A percentile compares a stretch with the other conserved stretches of the same genome.
These are phyloP conservation scores for Lathyrus tuberosus DNA, from an alignment of 306 rosid genomes.

Conservation along the genomic window DNA sequence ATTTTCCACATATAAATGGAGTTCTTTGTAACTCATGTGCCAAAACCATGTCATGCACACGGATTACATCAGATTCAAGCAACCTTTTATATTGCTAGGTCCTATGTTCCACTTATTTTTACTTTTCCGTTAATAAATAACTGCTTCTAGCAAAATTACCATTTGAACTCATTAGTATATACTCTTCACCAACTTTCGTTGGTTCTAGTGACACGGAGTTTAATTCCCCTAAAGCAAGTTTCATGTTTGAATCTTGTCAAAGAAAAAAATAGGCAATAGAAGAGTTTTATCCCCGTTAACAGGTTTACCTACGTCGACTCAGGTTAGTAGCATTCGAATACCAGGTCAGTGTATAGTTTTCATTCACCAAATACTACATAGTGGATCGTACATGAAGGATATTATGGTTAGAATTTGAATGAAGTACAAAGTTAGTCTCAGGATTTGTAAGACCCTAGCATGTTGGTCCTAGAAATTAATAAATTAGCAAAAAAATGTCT, in stretches of 20 bases:
- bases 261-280: not conserved
- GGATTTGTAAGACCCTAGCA: not conserved
- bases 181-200: not conserved
- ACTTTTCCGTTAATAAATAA: constrained; percentile 1
- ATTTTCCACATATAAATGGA: constrained; percentile 15
- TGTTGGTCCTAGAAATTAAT: not conserved
- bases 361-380: constrained; percentile 5
- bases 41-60: constrained; percentile 17
- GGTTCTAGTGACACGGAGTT: not conserved
- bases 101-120: constrained; percentile 4
- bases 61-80: not conserved
- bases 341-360: not conserved
- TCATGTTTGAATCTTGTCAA: not conserved
- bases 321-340: not conserved
- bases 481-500: not conserved
- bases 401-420: not conserved
- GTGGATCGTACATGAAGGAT: too few species aligned
- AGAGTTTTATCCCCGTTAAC: not conserved
- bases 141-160: constrained; percentile 21
- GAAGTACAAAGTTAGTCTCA: not conserved
- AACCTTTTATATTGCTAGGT: not conserved
- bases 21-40: constrained; percentile 15
- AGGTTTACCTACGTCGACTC: not conserved
- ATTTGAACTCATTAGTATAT: constrained; percentile 21
- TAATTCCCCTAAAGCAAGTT: not conserved